These are phyloP conservation scores for Aphanomyces euteiches DNA, from an alignment of 352 stramenopile genomes.

Conservation along the genomic window DNA sequence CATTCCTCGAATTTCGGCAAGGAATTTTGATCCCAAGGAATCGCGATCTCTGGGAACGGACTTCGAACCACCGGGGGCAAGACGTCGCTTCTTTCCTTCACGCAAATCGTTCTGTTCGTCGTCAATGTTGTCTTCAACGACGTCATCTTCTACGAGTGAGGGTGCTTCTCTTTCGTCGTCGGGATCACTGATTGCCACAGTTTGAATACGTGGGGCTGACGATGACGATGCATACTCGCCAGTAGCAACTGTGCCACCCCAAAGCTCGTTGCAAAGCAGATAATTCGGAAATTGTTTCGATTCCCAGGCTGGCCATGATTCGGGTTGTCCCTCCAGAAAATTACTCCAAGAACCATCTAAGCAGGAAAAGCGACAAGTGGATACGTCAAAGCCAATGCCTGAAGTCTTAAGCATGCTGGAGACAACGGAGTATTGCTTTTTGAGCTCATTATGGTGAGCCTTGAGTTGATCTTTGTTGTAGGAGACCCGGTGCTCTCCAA, in stretches of 20 bases:
- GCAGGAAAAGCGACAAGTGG: not conserved
- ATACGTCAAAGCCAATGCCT: not conserved
- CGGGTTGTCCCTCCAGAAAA: not conserved
- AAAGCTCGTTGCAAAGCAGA: not conserved
- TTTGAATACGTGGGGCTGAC: no score
- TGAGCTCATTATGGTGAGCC: not conserved
- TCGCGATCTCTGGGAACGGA: no score
- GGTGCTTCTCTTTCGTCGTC: no score
- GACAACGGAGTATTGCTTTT: slow-evolving; percentile 1
- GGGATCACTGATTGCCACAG: no score
- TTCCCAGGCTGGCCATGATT: not conserved
- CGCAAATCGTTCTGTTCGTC: not conserved
- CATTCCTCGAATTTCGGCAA: no score
- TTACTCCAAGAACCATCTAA: not conserved
- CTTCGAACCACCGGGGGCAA: not conserved
- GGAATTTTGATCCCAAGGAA: no score
- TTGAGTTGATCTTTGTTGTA: slow-evolving; percentile 4
- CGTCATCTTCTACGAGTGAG: not conserved
- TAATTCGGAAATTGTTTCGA: not conserved
- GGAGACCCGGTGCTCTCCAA: not conserved
- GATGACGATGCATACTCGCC: not conserved
- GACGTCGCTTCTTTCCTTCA: not conserved
- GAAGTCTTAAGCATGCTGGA: not conserved
- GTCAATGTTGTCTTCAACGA: not conserved
- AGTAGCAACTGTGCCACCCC: not conserved